Conservation (phyloP, 208 protist species). For the Acanthamoeba royreba region DNA sequence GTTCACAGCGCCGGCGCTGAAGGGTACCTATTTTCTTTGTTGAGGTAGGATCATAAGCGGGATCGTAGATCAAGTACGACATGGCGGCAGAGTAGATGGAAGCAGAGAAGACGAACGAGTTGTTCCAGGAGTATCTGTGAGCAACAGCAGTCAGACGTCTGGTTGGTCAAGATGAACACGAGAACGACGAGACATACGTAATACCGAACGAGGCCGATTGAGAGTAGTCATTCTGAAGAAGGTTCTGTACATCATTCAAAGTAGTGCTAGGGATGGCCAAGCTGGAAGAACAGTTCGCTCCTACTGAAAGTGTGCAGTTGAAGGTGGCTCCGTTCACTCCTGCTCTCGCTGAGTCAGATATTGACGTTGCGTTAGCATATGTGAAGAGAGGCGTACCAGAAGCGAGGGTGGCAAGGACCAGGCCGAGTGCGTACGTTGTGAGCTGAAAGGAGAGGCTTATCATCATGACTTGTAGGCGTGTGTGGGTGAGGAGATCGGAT, state of each 20-base stretch:
- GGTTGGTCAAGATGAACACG: background rate
- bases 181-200: background rate
- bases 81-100: background rate
- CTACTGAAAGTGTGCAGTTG: background rate
- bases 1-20: background rate
- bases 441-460: no score
- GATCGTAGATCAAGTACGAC: background rate
- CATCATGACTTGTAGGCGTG: no score
- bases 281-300: background rate
- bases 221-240: background rate
- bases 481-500: no score
- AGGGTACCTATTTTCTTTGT: background rate
- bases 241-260: background rate
- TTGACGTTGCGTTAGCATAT: no score
- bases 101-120: background rate
- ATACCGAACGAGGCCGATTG: background rate
- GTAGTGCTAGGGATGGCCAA: no score
- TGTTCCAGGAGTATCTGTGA: background rate
- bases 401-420: no score
- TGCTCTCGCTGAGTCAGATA: no score
- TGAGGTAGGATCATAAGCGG: background rate
- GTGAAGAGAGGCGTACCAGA: no score
- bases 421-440: no score
- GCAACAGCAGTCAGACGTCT: background rate
- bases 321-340: background rate